Percentiles rank a stretch among this genome's conserved stretches.
Evolutionary conservation across 2,329 filamentous ascomycete genomes (phyloP).

Genomic region (Knufia fluminis): DNA sequence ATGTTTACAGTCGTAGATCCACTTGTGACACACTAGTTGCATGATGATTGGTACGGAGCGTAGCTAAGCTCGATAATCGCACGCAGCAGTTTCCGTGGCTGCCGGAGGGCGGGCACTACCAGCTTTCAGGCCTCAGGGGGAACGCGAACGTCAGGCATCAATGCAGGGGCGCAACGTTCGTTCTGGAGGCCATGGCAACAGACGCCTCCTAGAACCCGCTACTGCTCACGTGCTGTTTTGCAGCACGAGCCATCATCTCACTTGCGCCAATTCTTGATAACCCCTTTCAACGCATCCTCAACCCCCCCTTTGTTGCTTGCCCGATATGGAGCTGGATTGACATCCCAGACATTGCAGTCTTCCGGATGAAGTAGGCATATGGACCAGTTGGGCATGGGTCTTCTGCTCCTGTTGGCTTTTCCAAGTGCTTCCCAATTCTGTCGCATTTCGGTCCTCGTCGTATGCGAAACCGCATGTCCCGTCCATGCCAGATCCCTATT

Average conservation of each 20-base stretch:
- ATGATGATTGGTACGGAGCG: neutral
- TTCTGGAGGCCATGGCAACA: too few species aligned
- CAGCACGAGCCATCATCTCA: neutral
- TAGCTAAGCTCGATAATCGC: neutral
- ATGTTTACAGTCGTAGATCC: neutral
- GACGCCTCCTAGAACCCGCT: too few species aligned
- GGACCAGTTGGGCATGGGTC: slow-evolving; percentile 23
- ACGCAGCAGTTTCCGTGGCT: neutral
- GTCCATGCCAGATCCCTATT: slow-evolving; percentile 16
- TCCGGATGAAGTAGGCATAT: slow-evolving; percentile 22
- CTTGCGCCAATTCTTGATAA: neutral
- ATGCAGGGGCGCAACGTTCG: too few species aligned
- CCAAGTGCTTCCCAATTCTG: slow-evolving; percentile 19
- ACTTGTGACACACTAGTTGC: neutral
- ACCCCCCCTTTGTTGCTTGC: neutral
- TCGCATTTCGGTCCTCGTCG: slow-evolving; percentile 20
- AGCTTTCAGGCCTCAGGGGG: too few species aligned
- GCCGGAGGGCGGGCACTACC: neutral
- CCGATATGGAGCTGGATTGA: neutral
- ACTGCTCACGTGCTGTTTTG: too few species aligned
- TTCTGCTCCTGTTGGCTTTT: slow-evolving; percentile 12
- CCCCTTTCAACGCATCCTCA: slow-evolving; percentile 5
- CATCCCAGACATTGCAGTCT: slow-evolving; percentile 18
- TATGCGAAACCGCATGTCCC: slow-evolving; percentile 17
- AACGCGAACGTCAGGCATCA: too few species aligned